phyloP scores from a whole-genome alignment of 2,329 filamentous ascomycete genomes.

The Phialophora macrospora region DNA sequence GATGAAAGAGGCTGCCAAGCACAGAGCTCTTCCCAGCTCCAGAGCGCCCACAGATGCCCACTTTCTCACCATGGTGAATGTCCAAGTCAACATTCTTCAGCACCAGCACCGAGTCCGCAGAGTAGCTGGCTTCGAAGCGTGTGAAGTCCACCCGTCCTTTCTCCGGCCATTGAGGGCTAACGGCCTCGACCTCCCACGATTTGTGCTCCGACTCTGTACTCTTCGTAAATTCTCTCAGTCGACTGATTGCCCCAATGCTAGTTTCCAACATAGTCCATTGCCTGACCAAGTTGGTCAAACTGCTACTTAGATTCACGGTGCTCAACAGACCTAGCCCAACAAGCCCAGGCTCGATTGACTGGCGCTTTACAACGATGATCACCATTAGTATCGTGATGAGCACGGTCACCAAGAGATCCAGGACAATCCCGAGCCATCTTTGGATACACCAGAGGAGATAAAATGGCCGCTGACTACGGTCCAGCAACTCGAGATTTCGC shows the following conservation, averaged over 20 bases:
- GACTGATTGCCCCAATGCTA: constrained; percentile 60
- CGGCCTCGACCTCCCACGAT: constrained; percentile 44
- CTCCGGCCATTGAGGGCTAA: constrained; percentile 37
- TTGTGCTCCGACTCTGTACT: constrained; percentile 53
- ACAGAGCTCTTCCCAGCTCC: constrained; percentile 44
- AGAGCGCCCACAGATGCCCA: constrained; percentile 46
- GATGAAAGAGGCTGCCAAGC: constrained; percentile 39
- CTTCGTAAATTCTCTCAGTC: constrained; percentile 60
- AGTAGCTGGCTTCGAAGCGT: constrained; percentile 35
- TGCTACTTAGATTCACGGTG: constrained; percentile 59
- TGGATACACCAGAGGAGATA: constrained; percentile 64
- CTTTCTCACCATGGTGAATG: constrained; percentile 42
- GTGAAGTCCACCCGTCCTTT: constrained; percentile 38
- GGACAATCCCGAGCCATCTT: constrained; percentile 60
- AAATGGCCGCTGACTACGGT: constrained; percentile 61
- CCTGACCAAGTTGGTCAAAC: constrained; percentile 56
- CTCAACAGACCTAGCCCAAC: constrained; percentile 61
- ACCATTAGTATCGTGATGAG: constrained; percentile 57
- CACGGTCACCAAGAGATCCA: constrained; percentile 57
- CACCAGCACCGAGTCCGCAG: constrained; percentile 31
- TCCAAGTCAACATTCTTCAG: constrained; percentile 41
- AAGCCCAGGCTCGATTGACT: constrained; percentile 54
- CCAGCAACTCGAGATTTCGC: constrained; percentile 56
- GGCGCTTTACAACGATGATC: constrained; percentile 53
- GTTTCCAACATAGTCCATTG: constrained; percentile 65